Evolutionary conservation across 345 rosid species (phyloP), one percentile per base, ranked within the genome.

Genomic region (Citrus sinensis): DNA sequence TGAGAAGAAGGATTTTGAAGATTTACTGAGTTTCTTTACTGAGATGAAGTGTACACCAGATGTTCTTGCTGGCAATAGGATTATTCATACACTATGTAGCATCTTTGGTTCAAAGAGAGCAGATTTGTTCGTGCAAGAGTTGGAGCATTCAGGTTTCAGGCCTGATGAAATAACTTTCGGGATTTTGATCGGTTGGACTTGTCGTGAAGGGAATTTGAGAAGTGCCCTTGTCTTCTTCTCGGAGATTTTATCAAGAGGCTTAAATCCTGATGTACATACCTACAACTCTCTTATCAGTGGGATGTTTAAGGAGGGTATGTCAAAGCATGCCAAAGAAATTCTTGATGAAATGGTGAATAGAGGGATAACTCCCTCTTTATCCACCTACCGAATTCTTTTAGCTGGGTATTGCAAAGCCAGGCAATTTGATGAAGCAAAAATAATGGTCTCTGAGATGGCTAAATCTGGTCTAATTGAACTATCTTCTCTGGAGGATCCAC

Each of bases 381-480:
- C 89, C 30, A 90, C 90, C 74, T 89, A 76, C 83, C 82, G 74
- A 83, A 75, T 88, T 78, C 87, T 92, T 71, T 70, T 93, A 67
- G 90, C 94, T 30, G 95, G 97, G 34, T 92, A 88, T 83, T 91
- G 92, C 83, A 90, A 86, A 83, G 92, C 76, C 70, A 92, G 96
- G 86, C 82, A 78, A 78, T 92, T 94, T 83, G 91, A 90, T 72
- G 91, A 87, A 82, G 91, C 84, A 46, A 91, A 83, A 81, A 63
- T 30, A 80, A 77, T 81, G 27, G 86, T 92, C 25, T 77, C 54
- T 8, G 81, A 87, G 85, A 92, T 94, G 97, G 80, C 55, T 66
- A 77, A 81, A n/a, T 76, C 37, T 76, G 89, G 91, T 72, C 80
- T 91, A 16, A 67, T 89, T 72, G 82, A 84, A 78, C 83, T 84